Evolutionary conservation across 257 asterid species (phyloP).

Genomic region (Lycium barbarum): DNA sequence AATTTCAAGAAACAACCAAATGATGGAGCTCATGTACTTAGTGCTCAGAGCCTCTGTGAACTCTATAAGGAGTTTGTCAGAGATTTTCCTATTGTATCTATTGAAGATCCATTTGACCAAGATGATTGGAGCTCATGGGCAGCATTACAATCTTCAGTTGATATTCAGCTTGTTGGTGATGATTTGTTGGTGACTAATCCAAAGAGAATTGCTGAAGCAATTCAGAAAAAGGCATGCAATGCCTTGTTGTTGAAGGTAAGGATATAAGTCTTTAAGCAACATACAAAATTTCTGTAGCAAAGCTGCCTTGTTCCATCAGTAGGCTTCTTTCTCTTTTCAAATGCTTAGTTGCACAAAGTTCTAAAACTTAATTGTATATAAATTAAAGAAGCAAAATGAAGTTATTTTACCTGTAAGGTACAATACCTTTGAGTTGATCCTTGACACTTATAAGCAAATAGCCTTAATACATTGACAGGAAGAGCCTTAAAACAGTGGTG

Average conservation of each 20-base stretch:
- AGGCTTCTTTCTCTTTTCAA: slow-evolving; percentile 1
- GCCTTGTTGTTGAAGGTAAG: slow-evolving; percentile 87
- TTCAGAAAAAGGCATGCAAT: slow-evolving; percentile 91
- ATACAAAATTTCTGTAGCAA: background rate
- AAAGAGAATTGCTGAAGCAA: slow-evolving; percentile 89
- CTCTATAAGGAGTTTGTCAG: slow-evolving; percentile 80
- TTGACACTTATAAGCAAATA: background rate
- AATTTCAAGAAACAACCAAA: slow-evolving; percentile 97
- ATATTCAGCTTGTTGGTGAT: slow-evolving; percentile 91
- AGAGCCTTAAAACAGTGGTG: background rate
- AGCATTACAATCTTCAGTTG: slow-evolving; percentile 81
- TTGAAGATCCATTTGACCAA: slow-evolving; percentile 99
- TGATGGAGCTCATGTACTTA: slow-evolving; percentile 89
- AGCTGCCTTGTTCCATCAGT: background rate
- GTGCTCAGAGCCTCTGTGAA: slow-evolving; percentile 76
- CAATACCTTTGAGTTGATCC: slow-evolving; percentile 3
- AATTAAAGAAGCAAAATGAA: background rate
- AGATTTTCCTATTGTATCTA: slow-evolving; percentile 95
- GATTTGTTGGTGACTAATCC: slow-evolving; percentile 96
- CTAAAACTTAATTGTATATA: background rate
- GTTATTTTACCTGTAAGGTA: background rate
- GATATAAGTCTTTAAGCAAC: background rate
- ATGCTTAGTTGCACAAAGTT: background rate
- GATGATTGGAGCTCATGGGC: slow-evolving; percentile 99
- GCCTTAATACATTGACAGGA: background rate